Conservation (phyloP, 306 rosid species). For the Rosa persica region DNA sequence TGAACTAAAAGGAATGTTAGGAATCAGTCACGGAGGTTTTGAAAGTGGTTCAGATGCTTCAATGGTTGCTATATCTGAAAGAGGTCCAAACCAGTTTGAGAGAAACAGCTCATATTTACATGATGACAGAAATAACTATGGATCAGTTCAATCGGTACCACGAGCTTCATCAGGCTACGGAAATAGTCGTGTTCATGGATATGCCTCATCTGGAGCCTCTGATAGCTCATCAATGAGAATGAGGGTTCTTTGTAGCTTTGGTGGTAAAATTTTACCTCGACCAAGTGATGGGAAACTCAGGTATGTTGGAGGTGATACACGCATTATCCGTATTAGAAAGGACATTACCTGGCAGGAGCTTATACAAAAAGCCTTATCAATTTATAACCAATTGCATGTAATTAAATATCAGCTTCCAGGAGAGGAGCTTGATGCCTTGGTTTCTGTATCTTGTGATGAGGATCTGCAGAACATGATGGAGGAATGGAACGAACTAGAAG, state of each 20-base stretch:
- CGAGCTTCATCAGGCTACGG: conserved; percentile 44
- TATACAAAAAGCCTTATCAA: conserved; percentile 51
- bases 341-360: conserved; percentile 74
- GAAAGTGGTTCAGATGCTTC: conserved; percentile 71
- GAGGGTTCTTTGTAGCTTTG: conserved; percentile 85
- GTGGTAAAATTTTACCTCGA: conserved; percentile 80
- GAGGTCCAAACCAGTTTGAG: conserved; percentile 49
- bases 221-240: conserved; percentile 49
- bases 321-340: conserved; percentile 63
- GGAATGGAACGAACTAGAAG: conserved; percentile 55
- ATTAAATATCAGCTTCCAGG: conserved; percentile 94
- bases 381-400: conserved; percentile 56
- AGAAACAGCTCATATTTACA: conserved; percentile 38
- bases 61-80: conserved; percentile 48
- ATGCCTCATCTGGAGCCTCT: conserved; percentile 54
- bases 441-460: conserved; percentile 76
- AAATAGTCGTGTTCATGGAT: conserved; percentile 48
- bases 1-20: conserved; percentile 66
- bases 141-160: conserved; percentile 50
- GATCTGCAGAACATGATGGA: conserved; percentile 86
- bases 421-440: conserved; percentile 93
- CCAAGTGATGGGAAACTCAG: conserved; percentile 82
- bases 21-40: conserved; percentile 58
- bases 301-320: conserved; percentile 91
- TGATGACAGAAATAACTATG: conserved; percentile 51